A percentile compares a stretch with the other conserved stretches of the same genome.
Conservation (phyloP, 2,329 filamentous ascomycete genomes). For the Ceratocystis lukuohia region DNA sequence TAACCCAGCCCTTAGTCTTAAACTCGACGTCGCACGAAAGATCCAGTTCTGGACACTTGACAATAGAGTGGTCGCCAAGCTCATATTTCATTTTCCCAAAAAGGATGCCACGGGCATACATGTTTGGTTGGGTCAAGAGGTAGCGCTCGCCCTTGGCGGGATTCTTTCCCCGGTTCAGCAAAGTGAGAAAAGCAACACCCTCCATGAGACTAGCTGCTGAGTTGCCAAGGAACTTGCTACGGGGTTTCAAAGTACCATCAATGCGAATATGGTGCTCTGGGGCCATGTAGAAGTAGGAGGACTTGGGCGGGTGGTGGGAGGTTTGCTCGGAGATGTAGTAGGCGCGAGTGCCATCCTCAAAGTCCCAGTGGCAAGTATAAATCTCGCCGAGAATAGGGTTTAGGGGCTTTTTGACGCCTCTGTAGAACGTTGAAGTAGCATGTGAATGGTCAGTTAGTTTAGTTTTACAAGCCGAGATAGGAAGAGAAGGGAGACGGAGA, state of each 20-base stretch:
- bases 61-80: constrained; percentile 87
- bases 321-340: constrained; percentile 98
- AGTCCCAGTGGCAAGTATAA: constrained; percentile 92
- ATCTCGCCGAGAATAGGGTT: constrained; percentile 94
- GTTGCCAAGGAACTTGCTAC: constrained; percentile 91
- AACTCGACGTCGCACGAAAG: constrained; percentile 88
- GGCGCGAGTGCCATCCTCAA: constrained; percentile 66
- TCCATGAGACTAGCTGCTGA: constrained; percentile 98
- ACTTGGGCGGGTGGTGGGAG: constrained; percentile 95
- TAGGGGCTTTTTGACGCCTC: constrained; percentile 93
- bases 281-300: constrained; percentile 97
- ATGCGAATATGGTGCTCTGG: constrained; percentile 89
- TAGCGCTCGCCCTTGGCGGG: constrained; percentile 66
- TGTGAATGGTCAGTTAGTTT: constrained; percentile 15
- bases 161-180: constrained; percentile 63
- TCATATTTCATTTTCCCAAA: constrained; percentile 99
- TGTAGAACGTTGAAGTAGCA: constrained; percentile 27
- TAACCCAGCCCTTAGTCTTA: constrained; percentile 96
- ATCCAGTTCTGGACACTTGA: constrained; percentile 77
- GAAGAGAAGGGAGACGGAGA: too few relatives aligned
- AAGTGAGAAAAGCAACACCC: constrained; percentile 72
- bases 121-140: constrained; percentile 92
- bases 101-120: constrained; percentile 93
- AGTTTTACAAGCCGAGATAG: not conserved
- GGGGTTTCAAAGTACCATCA: constrained; percentile 86